phyloP scores from a whole-genome alignment of 106 monocot genomes.

The Alisma plantagoaquatica region DNA sequence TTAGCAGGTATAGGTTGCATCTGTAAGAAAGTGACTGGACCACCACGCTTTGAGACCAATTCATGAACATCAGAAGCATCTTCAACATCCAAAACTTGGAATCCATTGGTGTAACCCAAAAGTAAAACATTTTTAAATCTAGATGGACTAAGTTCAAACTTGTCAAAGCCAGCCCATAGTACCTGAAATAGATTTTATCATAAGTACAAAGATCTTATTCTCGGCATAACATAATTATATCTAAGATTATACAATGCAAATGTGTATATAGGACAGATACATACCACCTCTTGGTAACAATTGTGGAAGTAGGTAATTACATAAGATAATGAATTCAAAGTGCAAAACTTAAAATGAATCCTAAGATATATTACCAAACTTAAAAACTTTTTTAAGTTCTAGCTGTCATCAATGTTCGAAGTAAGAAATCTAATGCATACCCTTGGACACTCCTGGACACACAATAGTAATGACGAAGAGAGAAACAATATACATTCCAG shows the following conservation, averaged over 20 bases:
- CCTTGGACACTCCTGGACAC: no score
- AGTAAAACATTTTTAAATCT: conserved; percentile 73
- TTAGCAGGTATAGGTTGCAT: conserved; percentile 66
- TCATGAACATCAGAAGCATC: conserved; percentile 92
- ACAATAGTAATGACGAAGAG: no score
- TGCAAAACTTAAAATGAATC: no score
- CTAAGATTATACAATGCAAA: not conserved
- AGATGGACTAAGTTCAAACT: conserved; percentile 53
- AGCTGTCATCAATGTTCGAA: no score
- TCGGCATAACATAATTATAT: not conserved
- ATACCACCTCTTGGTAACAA: not conserved
- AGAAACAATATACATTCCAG: no score
- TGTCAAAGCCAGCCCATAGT: conserved; percentile 94
- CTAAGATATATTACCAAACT: no score
- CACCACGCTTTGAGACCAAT: conserved; percentile 90
- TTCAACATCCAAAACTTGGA: conserved; percentile 97
- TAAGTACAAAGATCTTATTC: not conserved
- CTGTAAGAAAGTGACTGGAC: conserved; percentile 90
- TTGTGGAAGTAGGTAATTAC: not conserved
- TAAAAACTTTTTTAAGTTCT: no score
- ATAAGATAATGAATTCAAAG: not conserved
- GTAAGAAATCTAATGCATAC: no score
- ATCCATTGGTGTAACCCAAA: conserved; percentile 85
- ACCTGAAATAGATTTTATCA: conserved; percentile 33
- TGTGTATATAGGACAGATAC: not conserved